These are phyloP conservation scores for Laguncularia racemosa DNA, from an alignment of 345 rosid genomes.

Conservation along the genomic window DNA sequence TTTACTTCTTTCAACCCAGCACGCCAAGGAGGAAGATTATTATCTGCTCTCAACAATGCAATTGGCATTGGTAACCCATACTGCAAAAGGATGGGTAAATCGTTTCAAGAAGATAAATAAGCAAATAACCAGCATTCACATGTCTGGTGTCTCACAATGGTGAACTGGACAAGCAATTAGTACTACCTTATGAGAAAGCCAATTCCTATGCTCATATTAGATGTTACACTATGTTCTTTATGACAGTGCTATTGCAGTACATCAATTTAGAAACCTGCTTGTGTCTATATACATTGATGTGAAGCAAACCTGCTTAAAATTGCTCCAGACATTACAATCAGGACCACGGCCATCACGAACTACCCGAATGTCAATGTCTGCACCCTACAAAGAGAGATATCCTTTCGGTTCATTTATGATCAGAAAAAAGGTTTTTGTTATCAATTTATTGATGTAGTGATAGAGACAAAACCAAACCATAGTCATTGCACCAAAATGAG, in stretches of 20 bases:
- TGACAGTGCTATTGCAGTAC: too few species aligned
- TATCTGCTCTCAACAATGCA: constrained; percentile 84
- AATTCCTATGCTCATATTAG: too few species aligned
- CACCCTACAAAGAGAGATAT: constrained; percentile 52
- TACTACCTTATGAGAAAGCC: too few species aligned
- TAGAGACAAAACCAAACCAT: constrained; percentile 41
- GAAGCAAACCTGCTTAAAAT: constrained; percentile 80
- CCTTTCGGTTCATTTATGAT: background rate
- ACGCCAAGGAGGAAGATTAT: constrained; percentile 97
- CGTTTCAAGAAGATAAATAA: too few species aligned
- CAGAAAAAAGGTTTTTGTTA: constrained; percentile 4
- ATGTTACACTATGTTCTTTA: too few species aligned
- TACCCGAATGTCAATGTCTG: constrained; percentile 92
- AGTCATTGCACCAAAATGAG: constrained; percentile 87
- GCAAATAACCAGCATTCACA: too few species aligned
- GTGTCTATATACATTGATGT: background rate
- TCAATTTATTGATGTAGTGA: background rate
- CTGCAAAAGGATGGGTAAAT: constrained; percentile 29
- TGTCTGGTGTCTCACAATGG: too few species aligned
- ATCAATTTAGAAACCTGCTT: background rate
- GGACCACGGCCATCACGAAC: constrained; percentile 99
- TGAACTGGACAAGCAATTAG: too few species aligned
- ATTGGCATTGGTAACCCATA: constrained; percentile 79
- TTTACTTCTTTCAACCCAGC: constrained; percentile 75
- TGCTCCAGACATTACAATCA: constrained; percentile 94